A percentile compares a stretch with the other conserved stretches of the same genome.
These are phyloP conservation scores for Plasmodium knowlesi DNA, from an alignment of 169 alveolate species.

Conservation along the genomic window DNA sequence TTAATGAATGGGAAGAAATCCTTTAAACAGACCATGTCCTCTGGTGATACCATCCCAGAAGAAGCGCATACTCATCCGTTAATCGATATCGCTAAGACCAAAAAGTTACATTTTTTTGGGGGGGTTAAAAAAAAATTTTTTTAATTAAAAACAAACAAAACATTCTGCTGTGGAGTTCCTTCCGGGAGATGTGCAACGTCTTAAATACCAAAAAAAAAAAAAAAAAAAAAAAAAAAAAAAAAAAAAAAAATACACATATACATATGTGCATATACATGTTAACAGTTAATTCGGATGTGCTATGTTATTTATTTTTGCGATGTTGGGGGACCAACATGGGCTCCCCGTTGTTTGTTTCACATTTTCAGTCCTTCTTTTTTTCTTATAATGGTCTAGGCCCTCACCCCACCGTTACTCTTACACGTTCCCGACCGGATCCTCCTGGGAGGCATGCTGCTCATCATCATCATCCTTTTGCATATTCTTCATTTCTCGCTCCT, in stretches of 20 bases:
- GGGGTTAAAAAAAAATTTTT: background rate
- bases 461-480: background rate
- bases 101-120: background rate
- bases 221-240: too few relatives aligned
- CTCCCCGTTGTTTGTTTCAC: background rate
- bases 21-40: background rate
- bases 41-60: background rate
- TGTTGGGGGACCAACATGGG: background rate
- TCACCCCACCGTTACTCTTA: background rate
- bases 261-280: background rate
- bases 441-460: background rate
- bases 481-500: slow-evolving; percentile 84
- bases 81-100: background rate
- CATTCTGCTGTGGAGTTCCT: background rate
- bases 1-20: background rate
- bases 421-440: background rate
- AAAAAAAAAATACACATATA: too few relatives aligned
- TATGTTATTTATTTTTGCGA: background rate
- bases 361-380: background rate
- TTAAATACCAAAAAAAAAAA: background rate
- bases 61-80: background rate
- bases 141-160: background rate
- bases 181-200: background rate
- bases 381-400: background rate
- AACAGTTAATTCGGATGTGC: background rate